phyloP scores from a whole-genome alignment of 805 yeast genomes.

The Tetrapisispora iriomotensis region DNA sequence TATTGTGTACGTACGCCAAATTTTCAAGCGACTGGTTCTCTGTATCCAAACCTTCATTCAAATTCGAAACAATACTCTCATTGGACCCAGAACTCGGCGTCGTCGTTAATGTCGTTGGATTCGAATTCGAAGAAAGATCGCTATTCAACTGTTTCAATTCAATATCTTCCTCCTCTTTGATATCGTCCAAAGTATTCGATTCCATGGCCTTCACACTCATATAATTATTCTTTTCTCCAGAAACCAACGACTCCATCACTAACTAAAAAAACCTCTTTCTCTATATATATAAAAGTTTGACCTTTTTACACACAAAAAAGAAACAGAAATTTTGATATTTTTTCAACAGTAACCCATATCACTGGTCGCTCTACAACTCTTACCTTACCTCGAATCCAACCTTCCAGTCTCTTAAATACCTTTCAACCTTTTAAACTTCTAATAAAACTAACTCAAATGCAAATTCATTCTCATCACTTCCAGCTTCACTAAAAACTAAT shows the following conservation, averaged over 20 bases:
- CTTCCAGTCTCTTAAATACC: not conserved
- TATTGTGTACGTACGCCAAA: no score
- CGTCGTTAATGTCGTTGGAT: not conserved
- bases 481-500: not conserved
- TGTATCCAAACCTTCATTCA: no score
- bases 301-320: no score
- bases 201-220: not conserved
- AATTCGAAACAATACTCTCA: no score
- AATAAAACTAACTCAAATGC: not conserved
- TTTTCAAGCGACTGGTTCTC: no score
- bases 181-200: conserved; percentile 13
- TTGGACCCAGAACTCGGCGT: no score
- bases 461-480: not conserved
- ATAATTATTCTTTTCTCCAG: not conserved
- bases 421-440: not conserved
- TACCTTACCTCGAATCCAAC: not conserved
- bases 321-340: no score
- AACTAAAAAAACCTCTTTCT: no score
- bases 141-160: conserved; percentile 7
- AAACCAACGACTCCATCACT: no score
- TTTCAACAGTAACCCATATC: no score
- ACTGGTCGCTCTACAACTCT: no score
- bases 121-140: not conserved
- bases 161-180: conserved; percentile 21
- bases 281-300: no score